Conservation (phyloP, 2,329 filamentous ascomycete species). For the Triangularia verruculosa region DNA sequence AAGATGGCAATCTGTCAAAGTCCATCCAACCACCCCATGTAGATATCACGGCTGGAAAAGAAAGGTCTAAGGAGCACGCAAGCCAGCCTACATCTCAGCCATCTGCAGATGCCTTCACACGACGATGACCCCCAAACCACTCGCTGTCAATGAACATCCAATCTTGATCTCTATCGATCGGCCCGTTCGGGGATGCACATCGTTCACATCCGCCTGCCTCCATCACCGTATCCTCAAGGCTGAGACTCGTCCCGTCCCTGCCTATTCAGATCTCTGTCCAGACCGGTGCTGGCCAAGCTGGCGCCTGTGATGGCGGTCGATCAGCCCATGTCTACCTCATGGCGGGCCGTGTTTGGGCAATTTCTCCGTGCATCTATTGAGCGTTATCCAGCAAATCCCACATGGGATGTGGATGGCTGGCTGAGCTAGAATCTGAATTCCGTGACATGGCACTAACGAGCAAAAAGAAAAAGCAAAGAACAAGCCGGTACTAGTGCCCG, state of each 20-base stretch:
- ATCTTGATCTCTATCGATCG: neutral
- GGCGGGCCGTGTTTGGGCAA: neutral
- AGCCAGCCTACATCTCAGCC: neutral
- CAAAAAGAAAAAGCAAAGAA: neutral
- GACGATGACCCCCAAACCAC: neutral
- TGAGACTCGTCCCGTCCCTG: neutral
- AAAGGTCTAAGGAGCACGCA: neutral
- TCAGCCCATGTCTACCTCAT: neutral
- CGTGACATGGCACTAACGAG: neutral
- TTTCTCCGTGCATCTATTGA: neutral
- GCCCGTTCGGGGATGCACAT: neutral
- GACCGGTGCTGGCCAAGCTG: neutral
- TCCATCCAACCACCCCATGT: neutral
- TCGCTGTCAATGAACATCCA: neutral
- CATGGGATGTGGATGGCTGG: neutral
- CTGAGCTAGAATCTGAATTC: neutral
- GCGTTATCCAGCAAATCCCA: neutral
- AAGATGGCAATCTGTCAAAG: conserved; percentile 9
- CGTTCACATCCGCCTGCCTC: neutral
- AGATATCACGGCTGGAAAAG: neutral
- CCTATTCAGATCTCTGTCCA: neutral
- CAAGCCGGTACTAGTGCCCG: neutral
- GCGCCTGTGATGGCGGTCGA: neutral
- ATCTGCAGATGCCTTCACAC: neutral
- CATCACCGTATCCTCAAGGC: neutral